A percentile compares a stretch with the other conserved stretches of the same genome.
These are phyloP conservation scores for Mucor circinelloides DNA, from an alignment of 371 early-diverging fungal species.

Conservation along the genomic window DNA sequence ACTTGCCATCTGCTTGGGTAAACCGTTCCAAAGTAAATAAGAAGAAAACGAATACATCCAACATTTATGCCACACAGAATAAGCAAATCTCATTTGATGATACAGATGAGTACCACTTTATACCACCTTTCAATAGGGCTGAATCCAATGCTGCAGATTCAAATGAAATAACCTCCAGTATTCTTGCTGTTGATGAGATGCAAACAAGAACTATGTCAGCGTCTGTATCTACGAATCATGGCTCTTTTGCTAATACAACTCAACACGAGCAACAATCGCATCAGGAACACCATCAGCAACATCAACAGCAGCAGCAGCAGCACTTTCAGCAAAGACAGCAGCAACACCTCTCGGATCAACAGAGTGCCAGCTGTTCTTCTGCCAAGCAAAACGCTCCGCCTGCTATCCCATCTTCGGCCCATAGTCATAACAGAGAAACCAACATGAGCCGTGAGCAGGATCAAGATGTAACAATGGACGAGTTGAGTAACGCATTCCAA, in stretches of 20 bases:
- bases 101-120: background rate
- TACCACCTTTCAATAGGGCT: background rate
- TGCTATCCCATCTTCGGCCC: background rate
- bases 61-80: background rate
- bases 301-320: background rate
- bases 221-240: background rate
- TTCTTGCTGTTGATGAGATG: background rate
- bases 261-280: background rate
- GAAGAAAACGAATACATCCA: background rate
- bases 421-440: background rate
- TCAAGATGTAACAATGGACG: background rate
- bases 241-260: background rate
- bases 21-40: slow-evolving; percentile 7
- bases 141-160: background rate
- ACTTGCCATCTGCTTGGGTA: background rate
- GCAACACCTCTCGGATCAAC: background rate
- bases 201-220: background rate
- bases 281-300: background rate
- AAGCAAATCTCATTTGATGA: slow-evolving; percentile 4
- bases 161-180: background rate
- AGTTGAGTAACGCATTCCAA: background rate
- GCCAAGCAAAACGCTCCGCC: background rate
- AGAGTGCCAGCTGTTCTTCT: background rate
- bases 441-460: background rate
- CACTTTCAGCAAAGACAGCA: background rate